Percentiles rank a stretch among this genome's conserved stretches.
Evolutionary conservation across 2,329 filamentous ascomycete genomes (phyloP).

Genomic region (Ophiostoma australiae): DNA sequence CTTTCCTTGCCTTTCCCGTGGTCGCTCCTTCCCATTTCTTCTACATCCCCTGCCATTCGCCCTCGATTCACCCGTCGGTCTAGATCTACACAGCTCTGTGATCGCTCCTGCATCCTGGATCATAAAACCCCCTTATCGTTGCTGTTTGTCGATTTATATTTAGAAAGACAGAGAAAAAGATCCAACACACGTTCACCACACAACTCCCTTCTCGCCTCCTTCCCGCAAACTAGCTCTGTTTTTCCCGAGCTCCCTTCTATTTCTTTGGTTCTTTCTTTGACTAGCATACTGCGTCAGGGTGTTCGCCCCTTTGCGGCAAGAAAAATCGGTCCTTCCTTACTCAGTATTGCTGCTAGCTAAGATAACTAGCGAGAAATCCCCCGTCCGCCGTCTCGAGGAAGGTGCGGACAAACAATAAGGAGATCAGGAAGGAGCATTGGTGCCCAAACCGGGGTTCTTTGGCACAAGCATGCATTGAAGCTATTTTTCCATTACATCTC

Average conservation of each 20-base stretch:
- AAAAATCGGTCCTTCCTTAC: slow-evolving; percentile 12
- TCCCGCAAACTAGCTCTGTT: neutral
- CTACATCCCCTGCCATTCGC: neutral
- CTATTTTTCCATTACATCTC: slow-evolving; percentile 1
- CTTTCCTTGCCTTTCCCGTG: neutral
- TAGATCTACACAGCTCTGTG: slow-evolving; percentile 1
- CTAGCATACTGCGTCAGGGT: neutral
- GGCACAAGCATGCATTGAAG: neutral
- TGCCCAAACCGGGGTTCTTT: neutral
- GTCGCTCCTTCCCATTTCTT: slow-evolving; percentile 2
- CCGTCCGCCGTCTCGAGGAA: slow-evolving; percentile 10
- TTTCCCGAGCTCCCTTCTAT: neutral
- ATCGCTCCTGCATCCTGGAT: neutral
- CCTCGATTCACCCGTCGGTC: slow-evolving; percentile 14
- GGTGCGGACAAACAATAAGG: neutral
- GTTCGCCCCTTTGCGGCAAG: slow-evolving; percentile 11
- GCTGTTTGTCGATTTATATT: slow-evolving; percentile 9
- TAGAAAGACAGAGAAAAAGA: neutral
- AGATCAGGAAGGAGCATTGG: slow-evolving; percentile 13
- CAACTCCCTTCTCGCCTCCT: neutral
- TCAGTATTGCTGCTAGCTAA: neutral
- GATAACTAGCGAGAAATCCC: slow-evolving; percentile 10
- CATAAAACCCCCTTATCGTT: slow-evolving; percentile 5
- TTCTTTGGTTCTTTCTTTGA: slow-evolving; percentile 2
- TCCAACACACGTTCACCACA: neutral